A percentile compares a stretch with the other conserved stretches of the same genome.
Evolutionary conservation across 2,329 filamentous ascomycete species (phyloP).

Genomic region (Intubia oerlemansii): DNA sequence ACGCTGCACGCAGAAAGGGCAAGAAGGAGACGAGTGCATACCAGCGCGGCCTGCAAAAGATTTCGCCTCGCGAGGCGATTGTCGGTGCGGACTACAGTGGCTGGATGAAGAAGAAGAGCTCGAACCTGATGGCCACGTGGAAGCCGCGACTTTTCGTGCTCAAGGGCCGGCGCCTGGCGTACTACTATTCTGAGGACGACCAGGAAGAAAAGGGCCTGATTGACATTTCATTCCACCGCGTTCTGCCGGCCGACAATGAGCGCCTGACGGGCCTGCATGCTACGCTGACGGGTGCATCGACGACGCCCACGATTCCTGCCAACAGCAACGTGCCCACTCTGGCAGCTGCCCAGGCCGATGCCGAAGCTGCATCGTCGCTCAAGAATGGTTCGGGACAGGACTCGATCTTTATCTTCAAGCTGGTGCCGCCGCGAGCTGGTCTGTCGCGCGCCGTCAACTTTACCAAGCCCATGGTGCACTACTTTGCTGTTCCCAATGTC

Average conservation of each 20-base stretch:
- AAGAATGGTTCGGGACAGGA: slow-evolving; percentile 18
- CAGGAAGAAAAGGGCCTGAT: slow-evolving; percentile 87
- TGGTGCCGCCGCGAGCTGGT: slow-evolving; percentile 74
- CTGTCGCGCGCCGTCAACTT: slow-evolving; percentile 86
- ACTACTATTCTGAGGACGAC: slow-evolving; percentile 90
- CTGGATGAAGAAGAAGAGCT: slow-evolving; percentile 99
- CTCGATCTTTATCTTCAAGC: slow-evolving; percentile 91
- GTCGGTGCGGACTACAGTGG: slow-evolving; percentile 77
- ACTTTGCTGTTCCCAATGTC: slow-evolving; percentile 86
- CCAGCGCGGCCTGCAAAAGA: slow-evolving; percentile 63
- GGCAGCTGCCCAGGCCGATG: slow-evolving; percentile 24
- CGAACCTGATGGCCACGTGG: slow-evolving; percentile 92
- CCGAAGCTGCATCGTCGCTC: slow-evolving; percentile 14
- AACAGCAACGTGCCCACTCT: slow-evolving; percentile 23
- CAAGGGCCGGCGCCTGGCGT: slow-evolving; percentile 73
- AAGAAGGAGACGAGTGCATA: slow-evolving; percentile 96
- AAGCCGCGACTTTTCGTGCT: slow-evolving; percentile 92
- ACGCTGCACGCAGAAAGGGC: slow-evolving; percentile 38
- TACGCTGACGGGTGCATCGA: slow-evolving; percentile 70
- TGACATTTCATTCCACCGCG: slow-evolving; percentile 91
- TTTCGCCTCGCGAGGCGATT: slow-evolving; percentile 66
- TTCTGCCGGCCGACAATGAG: slow-evolving; percentile 86
- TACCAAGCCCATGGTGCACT: slow-evolving; percentile 91
- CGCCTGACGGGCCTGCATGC: slow-evolving; percentile 79
- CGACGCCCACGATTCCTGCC: slow-evolving; percentile 34